Base-by-base conservation (phyloP, 2,329 filamentous ascomycete species). In the Orbilia brochopaga region DNA sequence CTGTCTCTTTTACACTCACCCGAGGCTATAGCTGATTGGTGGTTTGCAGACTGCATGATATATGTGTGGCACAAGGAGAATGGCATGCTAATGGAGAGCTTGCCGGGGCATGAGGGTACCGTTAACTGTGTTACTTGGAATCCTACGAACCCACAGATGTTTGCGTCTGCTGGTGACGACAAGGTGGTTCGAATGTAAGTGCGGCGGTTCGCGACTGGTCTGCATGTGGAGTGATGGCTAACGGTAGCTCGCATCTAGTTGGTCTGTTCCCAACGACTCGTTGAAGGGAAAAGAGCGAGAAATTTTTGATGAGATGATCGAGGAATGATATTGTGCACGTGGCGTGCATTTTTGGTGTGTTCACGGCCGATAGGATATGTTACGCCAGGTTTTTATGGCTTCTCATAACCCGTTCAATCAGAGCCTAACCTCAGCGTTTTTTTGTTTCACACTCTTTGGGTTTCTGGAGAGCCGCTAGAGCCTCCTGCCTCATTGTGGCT, bases 111-210 rank as follows among this genome's bases (percentile, higher is more conserved):
- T 76, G 81, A 82, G 5, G 88, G 91, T 35, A 88, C 86, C 70
- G 93, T 94, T 74, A 97, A 97, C 78, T 86, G 91, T 6, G 90
- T 95, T 40, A 85, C 89, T 21, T 99, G 94, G 93, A 94, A 93
- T 77, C 92, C 94, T 0, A 84, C 82, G 10, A 86, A 97, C 77
- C 87, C 91, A 0, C 86, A 86, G 73, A 88, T 97, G 82, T 91
- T 97, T 80, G 94, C 92, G 15, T 93, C 92, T 11, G 93, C 90
- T 67, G 92, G 93, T 17, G 94, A 99, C 79, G 94, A 97, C 77
- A 84, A 85, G 60, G 87, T 85, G 78, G 88, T 97, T 74, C 88
- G 89, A 80, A 92, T 99, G 89, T 97, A 83, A 83, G 90, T 82
- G 6, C 15, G 6, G 7, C 19, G 24, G n/a, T n/a, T 48, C 32